Evolutionary conservation across 2,329 filamentous ascomycete species (phyloP).

Genomic region (Aspergillus eucalypticola): DNA sequence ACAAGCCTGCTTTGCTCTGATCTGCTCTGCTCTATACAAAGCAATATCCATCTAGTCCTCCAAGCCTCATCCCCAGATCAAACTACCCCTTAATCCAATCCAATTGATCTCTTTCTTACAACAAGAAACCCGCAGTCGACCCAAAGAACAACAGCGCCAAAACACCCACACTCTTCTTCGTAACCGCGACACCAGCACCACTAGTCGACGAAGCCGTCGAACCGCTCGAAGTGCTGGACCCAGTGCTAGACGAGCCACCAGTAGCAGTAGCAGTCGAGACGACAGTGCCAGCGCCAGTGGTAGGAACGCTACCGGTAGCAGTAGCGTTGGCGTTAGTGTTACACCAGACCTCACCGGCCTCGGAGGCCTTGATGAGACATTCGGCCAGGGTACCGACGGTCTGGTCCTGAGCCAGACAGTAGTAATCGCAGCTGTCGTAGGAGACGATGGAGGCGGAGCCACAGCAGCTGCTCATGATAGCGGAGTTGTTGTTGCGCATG

Average conservation of each 20-base stretch:
- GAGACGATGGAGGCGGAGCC: constrained; percentile 21
- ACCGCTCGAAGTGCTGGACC: background rate
- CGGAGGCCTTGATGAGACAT: constrained; percentile 25
- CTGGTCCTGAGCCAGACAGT: constrained; percentile 26
- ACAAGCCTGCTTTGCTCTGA: too few species aligned
- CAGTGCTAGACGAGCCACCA: background rate
- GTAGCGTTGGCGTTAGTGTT: constrained; percentile 27
- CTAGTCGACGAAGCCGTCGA: background rate
- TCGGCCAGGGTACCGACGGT: constrained; percentile 20
- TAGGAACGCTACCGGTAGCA: constrained; percentile 22
- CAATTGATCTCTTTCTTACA: background rate
- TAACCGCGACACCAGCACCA: constrained; percentile 6
- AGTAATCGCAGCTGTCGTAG: constrained; percentile 26
- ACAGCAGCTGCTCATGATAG: constrained; percentile 26
- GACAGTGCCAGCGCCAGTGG: constrained; percentile 19
- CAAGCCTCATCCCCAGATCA: too few species aligned
- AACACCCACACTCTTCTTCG: constrained; percentile 8
- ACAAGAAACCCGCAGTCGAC: constrained; percentile 5
- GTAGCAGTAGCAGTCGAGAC: constrained; percentile 14
- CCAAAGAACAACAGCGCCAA: constrained; percentile 16
- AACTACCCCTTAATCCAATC: too few species aligned
- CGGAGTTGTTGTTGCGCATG: constrained; percentile 21
- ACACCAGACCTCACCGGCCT: constrained; percentile 25
- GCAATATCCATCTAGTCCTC: too few species aligned
- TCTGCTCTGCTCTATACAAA: too few species aligned